Evolutionary conservation across 495 filamentous ascomycete genomes (phyloP), one percentile per base, ranked within the genome.

Genomic region (Pseudoneurospora amorphoporcata): DNA sequence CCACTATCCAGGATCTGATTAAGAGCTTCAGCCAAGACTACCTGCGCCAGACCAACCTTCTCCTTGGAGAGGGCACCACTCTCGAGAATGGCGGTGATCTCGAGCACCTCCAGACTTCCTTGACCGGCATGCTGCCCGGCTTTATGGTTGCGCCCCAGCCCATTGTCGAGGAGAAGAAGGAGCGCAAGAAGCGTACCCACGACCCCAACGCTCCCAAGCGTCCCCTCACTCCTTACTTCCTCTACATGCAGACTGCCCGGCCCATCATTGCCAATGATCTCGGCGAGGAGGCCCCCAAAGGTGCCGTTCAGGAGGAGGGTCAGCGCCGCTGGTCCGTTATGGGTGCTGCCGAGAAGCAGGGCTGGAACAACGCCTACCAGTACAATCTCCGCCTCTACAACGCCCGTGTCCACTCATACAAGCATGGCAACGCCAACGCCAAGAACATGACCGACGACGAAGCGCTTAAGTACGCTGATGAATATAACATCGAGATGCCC

Each of bases 151-250:
- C 74, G 65, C 80, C 77, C 65, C 61, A 76, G 75, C 79, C 81
- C 9, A 81, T 84, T 7, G 87, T 87, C 12, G 86, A 88, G 70
- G 88, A 88, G 78, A 91, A 90, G 83, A 93, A 91, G 85, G 92
- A 92, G 85, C 92, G 93, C 79, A 92, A 92, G 85, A 95, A 94
- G 88, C 90, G 92, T 73, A 89, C 87, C 53, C 91, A 90, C 75
- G 96, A 99, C 80, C 95, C 95, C 72, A 96, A 97, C 79, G 93
- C 94, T 14, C 95, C 95, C 69, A 97, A 97, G 87, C 88, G 94
- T 19, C 93, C 95, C 29, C 80, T 97, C 74, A 98, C 95, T 19
- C 94, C 95, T 0, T 98, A 94, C 83, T 97, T 99, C 85, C 84
- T 98, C 41, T 98, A 92, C 84, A 93, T 95, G 85, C 89, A 95